Conservation (phyloP, 2,329 filamentous ascomycete species). For the Hypocreales sp. region DNA sequence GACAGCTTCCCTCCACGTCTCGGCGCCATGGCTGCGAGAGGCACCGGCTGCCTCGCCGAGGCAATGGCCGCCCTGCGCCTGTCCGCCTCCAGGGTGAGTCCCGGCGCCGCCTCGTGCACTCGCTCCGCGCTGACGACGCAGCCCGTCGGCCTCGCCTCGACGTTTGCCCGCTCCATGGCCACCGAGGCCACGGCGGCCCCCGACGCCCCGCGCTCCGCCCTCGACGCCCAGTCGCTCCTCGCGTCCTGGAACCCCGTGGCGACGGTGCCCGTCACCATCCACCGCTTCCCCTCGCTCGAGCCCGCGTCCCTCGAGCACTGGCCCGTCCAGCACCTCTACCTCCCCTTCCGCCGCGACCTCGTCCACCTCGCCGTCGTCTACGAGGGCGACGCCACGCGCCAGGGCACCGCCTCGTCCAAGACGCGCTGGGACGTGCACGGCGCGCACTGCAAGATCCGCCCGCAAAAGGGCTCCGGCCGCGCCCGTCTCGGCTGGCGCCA, state of each 20-base stretch:
- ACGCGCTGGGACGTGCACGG: conserved; percentile 73
- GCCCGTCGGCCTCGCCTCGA: conserved; percentile 18
- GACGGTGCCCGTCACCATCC: conserved; percentile 69
- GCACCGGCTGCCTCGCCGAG: conserved; percentile 34
- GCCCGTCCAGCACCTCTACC: conserved; percentile 65
- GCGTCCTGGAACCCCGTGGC: conserved; percentile 32
- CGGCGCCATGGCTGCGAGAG: conserved; percentile 11
- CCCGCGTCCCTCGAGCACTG: conserved; percentile 65
- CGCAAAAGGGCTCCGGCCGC: conserved; percentile 72
- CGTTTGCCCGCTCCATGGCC: conserved; percentile 39
- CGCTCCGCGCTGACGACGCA: conserved; percentile 9
- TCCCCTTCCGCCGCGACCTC: conserved; percentile 80
- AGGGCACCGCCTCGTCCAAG: conserved; percentile 74
- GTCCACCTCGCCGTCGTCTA: conserved; percentile 85
- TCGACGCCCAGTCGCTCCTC: conserved; percentile 19
- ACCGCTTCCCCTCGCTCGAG: conserved; percentile 80
- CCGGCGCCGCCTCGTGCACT: background rate
- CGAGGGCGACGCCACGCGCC: conserved; percentile 78
- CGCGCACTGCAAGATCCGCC: conserved; percentile 64
- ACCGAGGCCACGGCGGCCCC: too few relatives aligned
- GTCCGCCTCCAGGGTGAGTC: conserved; percentile 21
- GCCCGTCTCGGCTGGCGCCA: conserved; percentile 72
- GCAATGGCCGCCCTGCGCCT: conserved; percentile 34
- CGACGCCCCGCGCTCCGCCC: too few relatives aligned
- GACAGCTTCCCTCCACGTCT: too few relatives aligned